These are phyloP conservation scores for Maudiozyma saulgeensis DNA, from an alignment of 805 yeast species.

Conservation along the genomic window DNA sequence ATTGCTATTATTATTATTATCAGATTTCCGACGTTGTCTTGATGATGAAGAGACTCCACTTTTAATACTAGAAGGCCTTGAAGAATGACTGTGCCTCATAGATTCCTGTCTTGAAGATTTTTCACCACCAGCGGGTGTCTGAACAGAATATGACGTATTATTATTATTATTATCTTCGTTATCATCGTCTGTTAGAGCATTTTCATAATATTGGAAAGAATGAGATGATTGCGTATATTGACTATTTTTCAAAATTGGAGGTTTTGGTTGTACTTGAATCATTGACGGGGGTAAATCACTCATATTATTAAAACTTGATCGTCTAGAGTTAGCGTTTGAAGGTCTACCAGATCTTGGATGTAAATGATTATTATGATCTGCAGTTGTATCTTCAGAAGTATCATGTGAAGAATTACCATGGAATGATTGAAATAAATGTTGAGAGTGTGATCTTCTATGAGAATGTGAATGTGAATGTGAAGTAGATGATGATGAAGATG, in stretches of 20 bases:
- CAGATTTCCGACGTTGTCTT: constrained; percentile 18
- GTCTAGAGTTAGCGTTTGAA: constrained; percentile 5
- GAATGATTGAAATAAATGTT: neutral
- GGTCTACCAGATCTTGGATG: neutral
- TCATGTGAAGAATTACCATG: neutral
- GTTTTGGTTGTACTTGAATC: constrained; percentile 61
- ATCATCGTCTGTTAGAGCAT: constrained; percentile 27
- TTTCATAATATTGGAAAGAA: constrained; percentile 21
- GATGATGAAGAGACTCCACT: constrained; percentile 14
- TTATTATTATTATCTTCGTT: constrained; percentile 13
- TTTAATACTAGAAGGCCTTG: constrained; percentile 20
- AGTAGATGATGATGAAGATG: neutral
- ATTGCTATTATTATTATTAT: constrained; percentile 3
- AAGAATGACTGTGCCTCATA: constrained; percentile 14
- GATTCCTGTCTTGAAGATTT: constrained; percentile 9
- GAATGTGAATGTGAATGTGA: neutral
- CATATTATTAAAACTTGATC: constrained; percentile 27
- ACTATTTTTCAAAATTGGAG: constrained; percentile 53
- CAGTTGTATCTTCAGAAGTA: neutral
- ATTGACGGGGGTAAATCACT: constrained; percentile 53
- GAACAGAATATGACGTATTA: constrained; percentile 1
- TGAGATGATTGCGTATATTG: constrained; percentile 10
- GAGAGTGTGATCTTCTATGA: constrained; percentile 6
- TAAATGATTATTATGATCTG: neutral
- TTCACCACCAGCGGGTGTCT: neutral